phyloP scores from a whole-genome alignment of 164 flowering plant species.

The Annona squamosa region DNA sequence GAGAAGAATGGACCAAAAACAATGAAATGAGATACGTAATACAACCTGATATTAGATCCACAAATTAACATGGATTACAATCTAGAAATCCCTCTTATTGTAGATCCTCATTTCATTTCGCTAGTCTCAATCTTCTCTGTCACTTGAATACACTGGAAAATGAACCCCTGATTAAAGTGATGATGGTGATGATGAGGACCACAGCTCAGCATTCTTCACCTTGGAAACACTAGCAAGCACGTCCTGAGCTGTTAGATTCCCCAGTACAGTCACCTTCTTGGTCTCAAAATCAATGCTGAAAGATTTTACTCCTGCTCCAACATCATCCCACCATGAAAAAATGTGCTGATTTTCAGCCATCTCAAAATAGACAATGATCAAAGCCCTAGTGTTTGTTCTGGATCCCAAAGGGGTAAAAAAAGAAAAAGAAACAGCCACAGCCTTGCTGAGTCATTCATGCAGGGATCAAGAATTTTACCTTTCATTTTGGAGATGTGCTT shows the following conservation, averaged over 20 bases:
- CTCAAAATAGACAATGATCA: not conserved
- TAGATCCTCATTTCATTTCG: no score
- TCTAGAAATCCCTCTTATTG: no score
- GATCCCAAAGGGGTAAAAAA: not conserved
- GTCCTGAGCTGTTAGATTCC: slow-evolving; percentile 65
- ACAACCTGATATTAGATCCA: no score
- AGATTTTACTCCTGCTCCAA: slow-evolving; percentile 76
- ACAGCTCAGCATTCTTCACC: slow-evolving; percentile 81
- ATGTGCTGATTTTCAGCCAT: not conserved
- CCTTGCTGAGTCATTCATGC: not conserved
- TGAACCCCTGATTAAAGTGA: not conserved
- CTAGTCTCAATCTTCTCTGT: no score
- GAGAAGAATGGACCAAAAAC: no score
- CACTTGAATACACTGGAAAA: no score
- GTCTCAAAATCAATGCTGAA: slow-evolving; percentile 60
- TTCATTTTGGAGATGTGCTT: slow-evolving; percentile 91
- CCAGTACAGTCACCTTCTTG: slow-evolving; percentile 80
- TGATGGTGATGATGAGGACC: slow-evolving; percentile 50
- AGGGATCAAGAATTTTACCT: slow-evolving; percentile 33
- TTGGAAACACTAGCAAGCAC: slow-evolving; percentile 76
- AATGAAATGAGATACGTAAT: no score
- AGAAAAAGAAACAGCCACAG: not conserved
- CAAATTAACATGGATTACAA: no score
- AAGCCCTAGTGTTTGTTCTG: not conserved
- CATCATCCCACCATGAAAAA: not conserved